These are phyloP conservation scores for Metschnikowia aberdeeniae DNA, from an alignment of 805 yeast species.

Conservation along the genomic window DNA sequence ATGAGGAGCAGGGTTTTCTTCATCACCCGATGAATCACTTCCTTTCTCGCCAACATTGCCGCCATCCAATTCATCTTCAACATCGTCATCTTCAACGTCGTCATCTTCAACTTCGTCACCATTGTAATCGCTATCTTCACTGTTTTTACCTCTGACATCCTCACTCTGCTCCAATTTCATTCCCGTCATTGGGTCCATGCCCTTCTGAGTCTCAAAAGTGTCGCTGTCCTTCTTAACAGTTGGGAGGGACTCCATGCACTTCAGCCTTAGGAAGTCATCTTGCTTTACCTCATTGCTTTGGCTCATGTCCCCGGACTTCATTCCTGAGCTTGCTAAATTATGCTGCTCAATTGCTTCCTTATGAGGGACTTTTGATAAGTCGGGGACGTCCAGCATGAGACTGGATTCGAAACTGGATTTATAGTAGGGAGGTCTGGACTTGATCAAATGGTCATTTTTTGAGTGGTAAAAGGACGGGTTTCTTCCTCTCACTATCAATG, in stretches of 20 bases:
- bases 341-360: not conserved
- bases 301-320: not conserved
- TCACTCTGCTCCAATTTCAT: not conserved
- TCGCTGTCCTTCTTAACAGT: not conserved
- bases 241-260: not conserved
- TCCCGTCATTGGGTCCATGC: not conserved
- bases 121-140: not conserved
- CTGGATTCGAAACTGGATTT: slow-evolving; percentile 7
- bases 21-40: slow-evolving; percentile 1
- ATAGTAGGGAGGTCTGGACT: slow-evolving; percentile 15
- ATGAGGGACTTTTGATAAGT: not conserved
- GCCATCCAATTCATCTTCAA: not conserved
- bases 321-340: not conserved
- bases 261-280: not conserved
- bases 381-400: not conserved
- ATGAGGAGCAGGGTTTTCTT: not conserved
- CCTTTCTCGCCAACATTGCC: slow-evolving; percentile 1
- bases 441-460: slow-evolving; percentile 46
- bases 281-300: not conserved
- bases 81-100: not conserved
- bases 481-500: slow-evolving; percentile 56
- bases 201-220: not conserved
- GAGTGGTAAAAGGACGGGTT: slow-evolving; percentile 59
- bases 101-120: not conserved
- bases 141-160: not conserved